These are phyloP conservation scores for Calocera cornea DNA, from an alignment of 768 basidiomycete species.

Conservation along the genomic window DNA sequence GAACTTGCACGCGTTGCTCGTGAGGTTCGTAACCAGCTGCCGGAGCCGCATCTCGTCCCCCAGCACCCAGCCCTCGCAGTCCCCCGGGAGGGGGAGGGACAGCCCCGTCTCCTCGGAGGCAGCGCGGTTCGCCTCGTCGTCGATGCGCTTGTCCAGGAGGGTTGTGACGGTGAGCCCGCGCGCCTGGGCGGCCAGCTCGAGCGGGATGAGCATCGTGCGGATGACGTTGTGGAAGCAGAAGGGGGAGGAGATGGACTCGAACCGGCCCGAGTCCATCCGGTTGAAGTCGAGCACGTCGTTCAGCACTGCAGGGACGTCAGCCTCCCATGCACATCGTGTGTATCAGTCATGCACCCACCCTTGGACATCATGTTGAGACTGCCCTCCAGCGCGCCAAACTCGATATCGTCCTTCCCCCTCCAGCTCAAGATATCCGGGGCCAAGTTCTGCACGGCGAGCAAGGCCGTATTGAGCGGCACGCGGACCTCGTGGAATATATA, in stretches of 20 bases:
- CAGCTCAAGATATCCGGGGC: constrained; percentile 30
- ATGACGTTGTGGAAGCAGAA: constrained; percentile 34
- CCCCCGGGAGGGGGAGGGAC: not conserved
- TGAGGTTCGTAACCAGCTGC: constrained; percentile 13
- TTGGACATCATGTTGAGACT: constrained; percentile 31
- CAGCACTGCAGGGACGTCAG: constrained; percentile 17
- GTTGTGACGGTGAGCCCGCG: constrained; percentile 19
- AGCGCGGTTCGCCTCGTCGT: constrained; percentile 16
- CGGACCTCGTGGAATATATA: constrained; percentile 32
- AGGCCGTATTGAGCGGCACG: constrained; percentile 32
- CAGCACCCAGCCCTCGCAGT: constrained; percentile 18
- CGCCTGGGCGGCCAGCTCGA: constrained; percentile 19
- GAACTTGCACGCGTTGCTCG: constrained; percentile 16
- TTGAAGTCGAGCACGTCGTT: constrained; percentile 32
- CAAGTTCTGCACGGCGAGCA: constrained; percentile 35
- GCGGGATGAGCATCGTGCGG: constrained; percentile 29
- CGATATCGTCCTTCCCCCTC: constrained; percentile 28
- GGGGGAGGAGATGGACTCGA: constrained; percentile 31
- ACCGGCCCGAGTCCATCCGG: constrained; percentile 31
- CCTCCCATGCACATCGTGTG: not conserved
- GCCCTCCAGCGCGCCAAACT: constrained; percentile 32
- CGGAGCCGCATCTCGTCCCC: constrained; percentile 25
- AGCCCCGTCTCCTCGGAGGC: constrained; percentile 8
- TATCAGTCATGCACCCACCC: constrained; percentile 15
- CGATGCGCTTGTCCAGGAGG: constrained; percentile 21